Conservation (phyloP, 2,329 filamentous ascomycete species). For the Fusarium humuli region DNA sequence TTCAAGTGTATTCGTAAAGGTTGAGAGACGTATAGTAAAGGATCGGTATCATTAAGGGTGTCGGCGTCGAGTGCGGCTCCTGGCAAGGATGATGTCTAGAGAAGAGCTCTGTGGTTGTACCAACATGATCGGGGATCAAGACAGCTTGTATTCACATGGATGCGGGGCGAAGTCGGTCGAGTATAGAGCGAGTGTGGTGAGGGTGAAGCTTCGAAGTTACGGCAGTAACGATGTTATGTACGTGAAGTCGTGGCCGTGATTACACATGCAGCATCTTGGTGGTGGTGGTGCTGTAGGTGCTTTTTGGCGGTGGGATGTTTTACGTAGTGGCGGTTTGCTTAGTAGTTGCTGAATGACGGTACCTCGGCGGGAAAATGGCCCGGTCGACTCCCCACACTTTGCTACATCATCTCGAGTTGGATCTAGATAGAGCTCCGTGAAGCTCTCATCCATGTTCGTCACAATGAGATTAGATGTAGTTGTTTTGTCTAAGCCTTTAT, state of each 20-base stretch:
- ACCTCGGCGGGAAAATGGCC: conserved; percentile 43
- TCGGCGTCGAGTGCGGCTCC: conserved; percentile 51
- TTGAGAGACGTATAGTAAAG: conserved; percentile 26
- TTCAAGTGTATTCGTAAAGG: conserved; percentile 17
- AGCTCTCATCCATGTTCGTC: not conserved
- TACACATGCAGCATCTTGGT: conserved; percentile 22
- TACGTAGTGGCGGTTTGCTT: conserved; percentile 28
- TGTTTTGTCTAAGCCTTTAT: not conserved
- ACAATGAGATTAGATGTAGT: not conserved
- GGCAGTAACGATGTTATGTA: not conserved
- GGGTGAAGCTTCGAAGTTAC: not conserved
- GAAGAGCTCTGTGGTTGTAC: conserved; percentile 51
- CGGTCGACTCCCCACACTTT: conserved; percentile 32
- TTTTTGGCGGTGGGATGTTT: conserved; percentile 41
- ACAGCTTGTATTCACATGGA: conserved; percentile 50
- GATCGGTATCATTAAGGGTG: conserved; percentile 60
- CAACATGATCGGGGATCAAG: conserved; percentile 56
- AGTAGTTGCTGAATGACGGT: conserved; percentile 28
- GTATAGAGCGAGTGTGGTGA: not conserved
- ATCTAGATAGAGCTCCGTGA: not conserved
- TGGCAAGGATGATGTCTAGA: conserved; percentile 52
- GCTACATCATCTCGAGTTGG: not conserved
- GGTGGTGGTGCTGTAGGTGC: conserved; percentile 10
- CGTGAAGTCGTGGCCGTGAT: conserved; percentile 11
- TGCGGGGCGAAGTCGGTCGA: conserved; percentile 37